Conservation (phyloP, 495 filamentous ascomycete species). For the Hypoxylon perforatum region DNA sequence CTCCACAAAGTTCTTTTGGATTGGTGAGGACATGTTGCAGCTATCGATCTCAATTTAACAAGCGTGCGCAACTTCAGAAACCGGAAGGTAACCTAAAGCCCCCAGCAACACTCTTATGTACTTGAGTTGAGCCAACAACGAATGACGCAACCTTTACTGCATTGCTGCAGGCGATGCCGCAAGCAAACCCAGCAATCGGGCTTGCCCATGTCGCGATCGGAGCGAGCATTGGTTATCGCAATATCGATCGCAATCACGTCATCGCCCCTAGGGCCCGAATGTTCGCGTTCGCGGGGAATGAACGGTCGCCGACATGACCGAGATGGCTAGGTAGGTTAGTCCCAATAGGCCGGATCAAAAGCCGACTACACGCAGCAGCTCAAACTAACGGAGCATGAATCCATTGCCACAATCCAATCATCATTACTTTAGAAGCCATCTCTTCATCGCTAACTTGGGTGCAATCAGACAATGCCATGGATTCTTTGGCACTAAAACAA, state of each 20-base stretch:
- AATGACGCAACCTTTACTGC: constrained; percentile 18
- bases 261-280: constrained; percentile 9
- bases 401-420: too few species aligned
- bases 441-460: too few species aligned
- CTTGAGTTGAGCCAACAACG: neutral
- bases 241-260: constrained; percentile 36
- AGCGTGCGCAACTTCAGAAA: neutral
- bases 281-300: constrained; percentile 31
- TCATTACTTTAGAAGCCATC: too few species aligned
- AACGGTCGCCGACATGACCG: constrained; percentile 26
- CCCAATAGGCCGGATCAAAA: constrained; percentile 26
- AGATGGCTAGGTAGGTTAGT: constrained; percentile 3
- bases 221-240: constrained; percentile 17
- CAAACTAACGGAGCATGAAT: neutral
- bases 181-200: neutral
- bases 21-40: constrained; percentile 46
- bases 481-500: too few species aligned
- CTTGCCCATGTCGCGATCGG: constrained; percentile 3
- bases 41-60: neutral
- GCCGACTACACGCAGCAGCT: constrained; percentile 18
- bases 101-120: constrained; percentile 17
- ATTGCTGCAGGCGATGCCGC: neutral
- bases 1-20: constrained; percentile 65
- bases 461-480: too few species aligned
- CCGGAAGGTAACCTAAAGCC: neutral